Evolutionary conservation across 1,139 yeast species (phyloP).

Genomic region (Kodamaea suecica): DNA sequence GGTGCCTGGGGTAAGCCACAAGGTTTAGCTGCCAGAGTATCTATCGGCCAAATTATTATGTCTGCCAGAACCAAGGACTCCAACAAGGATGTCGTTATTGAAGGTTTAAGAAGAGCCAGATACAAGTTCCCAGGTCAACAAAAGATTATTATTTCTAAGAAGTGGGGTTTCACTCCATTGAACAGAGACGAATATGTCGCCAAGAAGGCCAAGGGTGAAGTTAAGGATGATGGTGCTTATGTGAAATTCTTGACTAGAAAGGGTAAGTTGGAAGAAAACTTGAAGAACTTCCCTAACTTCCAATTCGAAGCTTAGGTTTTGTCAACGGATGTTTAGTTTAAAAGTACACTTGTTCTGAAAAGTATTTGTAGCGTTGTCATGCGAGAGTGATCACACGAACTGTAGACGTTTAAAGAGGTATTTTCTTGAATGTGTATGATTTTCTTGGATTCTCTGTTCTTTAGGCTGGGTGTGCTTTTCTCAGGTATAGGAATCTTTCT

Average conservation of each 20-base stretch:
- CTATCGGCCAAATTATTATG: constrained; percentile 97
- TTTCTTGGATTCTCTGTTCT: too few species aligned
- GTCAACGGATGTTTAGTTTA: neutral
- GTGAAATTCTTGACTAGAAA: constrained; percentile 96
- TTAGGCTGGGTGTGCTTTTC: too few species aligned
- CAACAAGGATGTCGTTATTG: constrained; percentile 95
- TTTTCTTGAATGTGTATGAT: too few species aligned
- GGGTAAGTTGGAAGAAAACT: constrained; percentile 92
- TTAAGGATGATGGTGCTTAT: constrained; percentile 99
- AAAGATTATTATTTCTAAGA: constrained; percentile 97
- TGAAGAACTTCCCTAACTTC: constrained; percentile 93
- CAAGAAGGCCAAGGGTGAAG: constrained; percentile 95
- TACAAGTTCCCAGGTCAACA: constrained; percentile 99
- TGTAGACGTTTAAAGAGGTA: too few species aligned
- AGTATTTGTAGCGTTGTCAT: too few species aligned
- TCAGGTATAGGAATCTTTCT: too few species aligned
- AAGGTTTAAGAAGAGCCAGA: constrained; percentile 99
- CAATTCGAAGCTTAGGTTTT: constrained; percentile 47
- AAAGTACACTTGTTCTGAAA: neutral
- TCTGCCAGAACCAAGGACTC: constrained; percentile 98
- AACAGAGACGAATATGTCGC: constrained; percentile 95
- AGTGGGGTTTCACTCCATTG: constrained; percentile 99
- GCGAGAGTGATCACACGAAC: too few species aligned
- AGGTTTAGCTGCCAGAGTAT: constrained; percentile 99
- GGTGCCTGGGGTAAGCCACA: constrained; percentile 99